Conservation (phyloP, 345 rosid species). For the Boechera stricta region DNA sequence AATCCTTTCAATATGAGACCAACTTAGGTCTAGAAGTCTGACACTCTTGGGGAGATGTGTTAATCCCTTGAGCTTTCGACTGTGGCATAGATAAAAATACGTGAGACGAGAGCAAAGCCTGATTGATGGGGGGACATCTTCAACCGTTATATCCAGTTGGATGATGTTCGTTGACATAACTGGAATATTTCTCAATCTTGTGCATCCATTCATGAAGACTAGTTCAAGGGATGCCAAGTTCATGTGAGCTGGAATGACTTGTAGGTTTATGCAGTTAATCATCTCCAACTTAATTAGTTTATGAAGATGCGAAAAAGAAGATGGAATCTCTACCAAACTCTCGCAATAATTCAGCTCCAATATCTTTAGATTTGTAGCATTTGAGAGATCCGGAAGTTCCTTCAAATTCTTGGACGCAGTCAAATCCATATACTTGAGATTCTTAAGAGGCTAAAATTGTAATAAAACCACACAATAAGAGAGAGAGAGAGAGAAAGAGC, state of each 20-base stretch:
- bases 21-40: no score
- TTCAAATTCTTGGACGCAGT: background rate
- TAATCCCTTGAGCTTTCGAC: background rate
- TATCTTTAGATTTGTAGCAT: no score
- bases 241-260: background rate
- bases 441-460: background rate
- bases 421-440: constrained; percentile 37
- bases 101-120: background rate
- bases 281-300: no score
- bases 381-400: background rate
- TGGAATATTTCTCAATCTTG: constrained; percentile 14
- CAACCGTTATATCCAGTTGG: fast-evolving
- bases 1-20: constrained; percentile 7
- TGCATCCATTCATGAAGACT: no score
- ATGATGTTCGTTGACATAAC: background rate
- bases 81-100: no score
- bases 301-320: constrained; percentile 5
- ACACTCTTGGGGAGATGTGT: background rate
- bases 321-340: background rate
- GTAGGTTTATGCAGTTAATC: background rate
- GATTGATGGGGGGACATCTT: background rate
- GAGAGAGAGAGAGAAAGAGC: background rate
- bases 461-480: background rate
- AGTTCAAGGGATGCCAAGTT: constrained; percentile 1
- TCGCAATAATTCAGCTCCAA: no score